Evolutionary conservation across 495 filamentous ascomycete genomes (phyloP).

Genomic region (Letharia lupina): DNA sequence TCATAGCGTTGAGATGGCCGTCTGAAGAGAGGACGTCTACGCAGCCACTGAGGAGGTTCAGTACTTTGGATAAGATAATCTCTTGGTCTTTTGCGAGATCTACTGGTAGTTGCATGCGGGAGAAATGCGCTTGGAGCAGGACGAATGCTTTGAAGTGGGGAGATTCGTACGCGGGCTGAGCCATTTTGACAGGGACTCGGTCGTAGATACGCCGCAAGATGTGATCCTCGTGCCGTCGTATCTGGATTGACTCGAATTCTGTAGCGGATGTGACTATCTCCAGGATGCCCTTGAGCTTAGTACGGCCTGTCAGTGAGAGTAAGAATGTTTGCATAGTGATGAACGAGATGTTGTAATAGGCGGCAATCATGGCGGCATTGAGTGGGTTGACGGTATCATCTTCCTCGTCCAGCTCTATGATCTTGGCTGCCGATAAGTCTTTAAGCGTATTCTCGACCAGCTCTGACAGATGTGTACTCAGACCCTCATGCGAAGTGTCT

Average conservation of each 20-base stretch:
- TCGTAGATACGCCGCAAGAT: slow-evolving; percentile 90
- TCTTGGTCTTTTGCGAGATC: slow-evolving; percentile 98
- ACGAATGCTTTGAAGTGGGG: slow-evolving; percentile 98
- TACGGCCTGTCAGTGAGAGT: slow-evolving; percentile 80
- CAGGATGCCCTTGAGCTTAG: slow-evolving; percentile 90
- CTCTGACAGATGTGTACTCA: slow-evolving; percentile 92
- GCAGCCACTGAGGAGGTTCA: slow-evolving; percentile 81
- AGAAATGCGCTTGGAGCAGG: slow-evolving; percentile 94
- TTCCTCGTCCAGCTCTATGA: slow-evolving; percentile 94
- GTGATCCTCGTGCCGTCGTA: slow-evolving; percentile 84
- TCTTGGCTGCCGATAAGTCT: slow-evolving; percentile 86
- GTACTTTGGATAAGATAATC: slow-evolving; percentile 71
- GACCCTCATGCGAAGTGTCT: slow-evolving; percentile 82
- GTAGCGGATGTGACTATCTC: slow-evolving; percentile 96
- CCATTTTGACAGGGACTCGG: slow-evolving; percentile 89
- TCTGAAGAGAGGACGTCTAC: slow-evolving; percentile 96
- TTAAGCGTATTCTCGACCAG: slow-evolving; percentile 88
- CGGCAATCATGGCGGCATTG: slow-evolving; percentile 94
- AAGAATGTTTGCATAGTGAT: slow-evolving; percentile 99
- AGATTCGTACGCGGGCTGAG: slow-evolving; percentile 73
- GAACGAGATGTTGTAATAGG: slow-evolving; percentile 99
- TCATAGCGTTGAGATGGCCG: slow-evolving; percentile 92
- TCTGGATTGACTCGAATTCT: slow-evolving; percentile 93
- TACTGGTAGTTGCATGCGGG: slow-evolving; percentile 86
- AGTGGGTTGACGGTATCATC: slow-evolving; percentile 84